Evolutionary conservation across 805 yeast species (phyloP).

Genomic region (Metschnikowia noctiluminum): DNA sequence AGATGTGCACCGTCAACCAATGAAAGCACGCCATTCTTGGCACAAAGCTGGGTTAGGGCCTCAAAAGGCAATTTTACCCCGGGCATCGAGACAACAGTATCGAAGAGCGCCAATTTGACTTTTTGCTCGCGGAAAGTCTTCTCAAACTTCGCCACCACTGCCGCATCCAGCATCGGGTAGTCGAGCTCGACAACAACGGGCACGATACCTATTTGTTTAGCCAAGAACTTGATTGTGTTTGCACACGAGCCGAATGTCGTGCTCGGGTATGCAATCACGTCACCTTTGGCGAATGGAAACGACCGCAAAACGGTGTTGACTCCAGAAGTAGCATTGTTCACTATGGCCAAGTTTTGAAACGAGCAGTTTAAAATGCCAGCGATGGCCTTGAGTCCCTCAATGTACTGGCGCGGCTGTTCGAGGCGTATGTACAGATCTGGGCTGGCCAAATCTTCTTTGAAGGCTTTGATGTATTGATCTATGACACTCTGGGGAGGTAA

Average conservation of each 20-base stretch:
- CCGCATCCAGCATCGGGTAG: conserved; percentile 19
- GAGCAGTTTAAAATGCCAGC: conserved; percentile 46
- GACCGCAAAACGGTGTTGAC: conserved; percentile 56
- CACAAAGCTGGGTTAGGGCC: conserved; percentile 43
- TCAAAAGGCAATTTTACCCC: conserved; percentile 57
- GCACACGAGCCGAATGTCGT: conserved; percentile 55
- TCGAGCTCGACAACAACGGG: conserved; percentile 17
- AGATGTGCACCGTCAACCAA: conserved; percentile 74
- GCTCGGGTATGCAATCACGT: conserved; percentile 46
- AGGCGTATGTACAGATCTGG: conserved; percentile 47
- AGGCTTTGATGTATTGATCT: conserved; percentile 7
- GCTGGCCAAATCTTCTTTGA: conserved; percentile 24
- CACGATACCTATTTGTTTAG: conserved; percentile 26
- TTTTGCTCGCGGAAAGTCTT: conserved; percentile 19
- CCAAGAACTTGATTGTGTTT: conserved; percentile 46
- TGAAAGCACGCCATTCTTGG: conserved; percentile 45
- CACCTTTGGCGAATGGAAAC: conserved; percentile 49
- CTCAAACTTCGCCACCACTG: conserved; percentile 24
- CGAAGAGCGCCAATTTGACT: conserved; percentile 48
- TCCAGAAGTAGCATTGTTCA: conserved; percentile 59
- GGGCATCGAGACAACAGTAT: conserved; percentile 63
- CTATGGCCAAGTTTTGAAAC: conserved; percentile 47
- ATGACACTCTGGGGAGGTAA: conserved; percentile 47
- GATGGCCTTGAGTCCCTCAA: conserved; percentile 33
- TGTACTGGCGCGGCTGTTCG: conserved; percentile 26